Conservation (phyloP, 2,329 filamentous ascomycete genomes). For the Bipolaris sorokiniana region DNA sequence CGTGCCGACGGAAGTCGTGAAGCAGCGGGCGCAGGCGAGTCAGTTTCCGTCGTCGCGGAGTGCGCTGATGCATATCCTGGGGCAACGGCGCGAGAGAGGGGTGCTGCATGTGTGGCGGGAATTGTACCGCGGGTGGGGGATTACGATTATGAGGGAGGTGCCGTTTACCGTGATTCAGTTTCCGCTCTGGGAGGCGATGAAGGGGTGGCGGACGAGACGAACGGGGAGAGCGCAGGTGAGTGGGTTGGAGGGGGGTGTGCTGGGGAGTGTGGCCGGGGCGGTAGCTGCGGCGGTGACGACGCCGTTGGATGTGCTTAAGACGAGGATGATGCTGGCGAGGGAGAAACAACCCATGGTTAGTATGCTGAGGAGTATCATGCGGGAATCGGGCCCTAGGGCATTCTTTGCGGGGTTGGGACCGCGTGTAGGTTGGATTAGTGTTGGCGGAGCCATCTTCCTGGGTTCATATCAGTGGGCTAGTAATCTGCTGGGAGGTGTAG, state of each 20-base stretch:
- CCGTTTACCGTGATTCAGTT: slow-evolving; percentile 98
- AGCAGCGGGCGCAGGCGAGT: slow-evolving; percentile 91
- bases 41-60: slow-evolving; percentile 73
- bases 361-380: slow-evolving; percentile 69
- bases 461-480: slow-evolving; percentile 90
- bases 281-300: slow-evolving; percentile 89
- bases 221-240: slow-evolving; percentile 60
- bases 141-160: slow-evolving; percentile 94
- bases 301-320: slow-evolving; percentile 95
- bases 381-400: slow-evolving; percentile 67
- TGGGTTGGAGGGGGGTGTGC: slow-evolving; percentile 79
- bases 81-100: slow-evolving; percentile 49
- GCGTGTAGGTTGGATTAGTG: slow-evolving; percentile 90
- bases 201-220: slow-evolving; percentile 66
- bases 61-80: slow-evolving; percentile 72
- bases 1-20: slow-evolving; percentile 95
- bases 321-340: slow-evolving; percentile 87
- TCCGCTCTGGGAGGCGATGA: slow-evolving; percentile 93
- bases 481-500: slow-evolving; percentile 68
- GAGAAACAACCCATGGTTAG: slow-evolving; percentile 65
- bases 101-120: slow-evolving; percentile 72
- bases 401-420: slow-evolving; percentile 82
- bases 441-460: slow-evolving; percentile 91
- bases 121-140: slow-evolving; percentile 88
- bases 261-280: slow-evolving; percentile 82